phyloP scores from a whole-genome alignment of 768 basidiomycete genomes.

The Polyporus arcularius region DNA sequence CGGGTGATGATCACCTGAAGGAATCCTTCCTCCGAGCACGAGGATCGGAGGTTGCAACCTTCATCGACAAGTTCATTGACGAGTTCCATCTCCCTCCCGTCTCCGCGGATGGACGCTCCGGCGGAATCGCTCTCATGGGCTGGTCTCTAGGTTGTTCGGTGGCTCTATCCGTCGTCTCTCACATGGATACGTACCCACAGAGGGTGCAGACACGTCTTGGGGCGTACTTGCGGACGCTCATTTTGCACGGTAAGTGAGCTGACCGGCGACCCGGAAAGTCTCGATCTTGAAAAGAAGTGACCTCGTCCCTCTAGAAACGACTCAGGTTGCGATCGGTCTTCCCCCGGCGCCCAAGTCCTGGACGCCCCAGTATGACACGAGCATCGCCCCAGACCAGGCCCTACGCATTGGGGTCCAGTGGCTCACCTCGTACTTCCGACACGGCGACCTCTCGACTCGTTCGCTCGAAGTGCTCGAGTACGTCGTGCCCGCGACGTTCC shows the following conservation, averaged over 20 bases:
- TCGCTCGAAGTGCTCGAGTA: constrained; percentile 1
- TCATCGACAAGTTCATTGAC: constrained; percentile 10
- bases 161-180: constrained; percentile 4
- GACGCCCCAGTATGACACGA: not conserved
- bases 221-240: not conserved
- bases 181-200: not conserved
- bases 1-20: constrained; percentile 22
- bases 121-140: constrained; percentile 10
- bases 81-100: not conserved
- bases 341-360: not conserved
- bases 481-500: not conserved
- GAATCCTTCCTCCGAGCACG: constrained; percentile 29
- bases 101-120: not conserved
- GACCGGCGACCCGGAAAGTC: not conserved
- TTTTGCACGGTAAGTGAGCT: not conserved
- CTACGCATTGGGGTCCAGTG: not conserved
- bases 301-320: not conserved
- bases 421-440: constrained; percentile 7
- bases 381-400: not conserved
- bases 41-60: constrained; percentile 21
- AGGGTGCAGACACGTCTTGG: not conserved
- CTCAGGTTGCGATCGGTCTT: not conserved
- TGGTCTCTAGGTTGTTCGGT: constrained; percentile 5
- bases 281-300: too few relatives aligned
- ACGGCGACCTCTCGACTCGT: constrained; percentile 10